A percentile compares a stretch with the other conserved stretches of the same genome.
Evolutionary conservation across 192 early-diverging fungal genomes (phyloP).

Genomic region (Pilobolus umbonatus): DNA sequence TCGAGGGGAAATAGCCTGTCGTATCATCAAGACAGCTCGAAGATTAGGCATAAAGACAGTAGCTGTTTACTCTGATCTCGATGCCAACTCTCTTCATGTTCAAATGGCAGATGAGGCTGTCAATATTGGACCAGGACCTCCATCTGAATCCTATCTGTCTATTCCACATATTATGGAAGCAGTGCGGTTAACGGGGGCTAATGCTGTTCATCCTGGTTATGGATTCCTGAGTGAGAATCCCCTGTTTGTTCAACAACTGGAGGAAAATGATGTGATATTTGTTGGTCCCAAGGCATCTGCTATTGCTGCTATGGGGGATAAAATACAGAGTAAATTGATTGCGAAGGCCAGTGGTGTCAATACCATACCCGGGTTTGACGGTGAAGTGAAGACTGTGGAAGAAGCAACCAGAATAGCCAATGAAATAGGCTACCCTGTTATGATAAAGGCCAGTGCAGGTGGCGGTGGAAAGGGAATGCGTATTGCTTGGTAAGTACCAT

Average conservation of each 20-base stretch:
- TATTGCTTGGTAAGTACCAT: constrained; percentile 52
- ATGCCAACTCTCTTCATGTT: constrained; percentile 84
- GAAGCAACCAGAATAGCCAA: constrained; percentile 71
- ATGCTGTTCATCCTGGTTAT: constrained; percentile 95
- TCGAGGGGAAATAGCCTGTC: constrained; percentile 93
- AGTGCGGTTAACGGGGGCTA: constrained; percentile 67
- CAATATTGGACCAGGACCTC: constrained; percentile 73
- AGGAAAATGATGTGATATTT: constrained; percentile 65
- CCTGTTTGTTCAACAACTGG: constrained; percentile 73
- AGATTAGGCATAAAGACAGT: constrained; percentile 95
- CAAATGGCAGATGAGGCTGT: constrained; percentile 85
- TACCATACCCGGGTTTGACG: constrained; percentile 86
- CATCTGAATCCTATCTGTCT: constrained; percentile 78
- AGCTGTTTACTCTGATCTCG: constrained; percentile 90
- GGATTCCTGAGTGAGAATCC: constrained; percentile 94
- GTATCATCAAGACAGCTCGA: constrained; percentile 86
- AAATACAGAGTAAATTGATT: constrained; percentile 75
- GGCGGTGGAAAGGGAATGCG: constrained; percentile 87
- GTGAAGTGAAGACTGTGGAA: constrained; percentile 65
- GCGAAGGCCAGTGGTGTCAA: constrained; percentile 68
- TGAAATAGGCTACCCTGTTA: constrained; percentile 74
- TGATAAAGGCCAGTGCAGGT: constrained; percentile 80
- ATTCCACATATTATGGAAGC: constrained; percentile 75
- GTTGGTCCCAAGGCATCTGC: constrained; percentile 66
- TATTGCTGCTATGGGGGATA: constrained; percentile 78